Percentiles rank a stretch among this genome's conserved stretches.
phyloP scores from a whole-genome alignment of 1,284 basidiomycete genomes.

The Neonothopanus nambi region DNA sequence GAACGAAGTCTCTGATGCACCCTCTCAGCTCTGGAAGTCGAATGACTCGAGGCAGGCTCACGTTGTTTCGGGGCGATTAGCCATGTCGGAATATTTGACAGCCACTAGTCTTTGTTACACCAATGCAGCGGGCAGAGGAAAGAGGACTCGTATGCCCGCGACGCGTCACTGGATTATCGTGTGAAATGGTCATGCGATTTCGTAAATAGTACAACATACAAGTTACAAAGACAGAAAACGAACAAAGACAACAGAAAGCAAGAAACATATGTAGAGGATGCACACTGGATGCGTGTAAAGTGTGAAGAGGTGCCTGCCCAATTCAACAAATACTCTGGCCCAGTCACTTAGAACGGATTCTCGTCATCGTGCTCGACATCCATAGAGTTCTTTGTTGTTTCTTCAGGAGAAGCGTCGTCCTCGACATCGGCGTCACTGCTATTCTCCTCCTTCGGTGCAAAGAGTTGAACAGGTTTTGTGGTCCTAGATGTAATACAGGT shows the following conservation, averaged over 20 bases:
- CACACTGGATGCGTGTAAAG: conserved; percentile 1
- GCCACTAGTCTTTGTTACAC: too few relatives aligned
- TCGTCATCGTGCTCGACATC: conserved; percentile 55
- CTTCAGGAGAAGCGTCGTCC: conserved; percentile 15
- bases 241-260: conserved; percentile 3
- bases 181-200: background rate
- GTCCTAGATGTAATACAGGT: conserved; percentile 34
- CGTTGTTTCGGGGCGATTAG: conserved; percentile 3
- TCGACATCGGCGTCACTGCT: conserved; percentile 41
- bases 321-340: background rate
- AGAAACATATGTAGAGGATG: conserved; percentile 15
- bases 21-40: conserved; percentile 5
- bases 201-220: conserved; percentile 1
- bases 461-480: conserved; percentile 61
- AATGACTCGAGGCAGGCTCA: background rate
- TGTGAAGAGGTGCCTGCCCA: conserved; percentile 11
- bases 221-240: conserved; percentile 7
- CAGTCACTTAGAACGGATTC: conserved; percentile 56
- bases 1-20: conserved; percentile 10
- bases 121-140: too few relatives aligned
- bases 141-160: background rate
- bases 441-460: conserved; percentile 46
- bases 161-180: background rate
- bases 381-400: conserved; percentile 30
- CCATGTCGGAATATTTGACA: too few relatives aligned